Evolutionary conservation across 495 filamentous ascomycete genomes (phyloP).

Genomic region (Cercophora newfieldiana): DNA sequence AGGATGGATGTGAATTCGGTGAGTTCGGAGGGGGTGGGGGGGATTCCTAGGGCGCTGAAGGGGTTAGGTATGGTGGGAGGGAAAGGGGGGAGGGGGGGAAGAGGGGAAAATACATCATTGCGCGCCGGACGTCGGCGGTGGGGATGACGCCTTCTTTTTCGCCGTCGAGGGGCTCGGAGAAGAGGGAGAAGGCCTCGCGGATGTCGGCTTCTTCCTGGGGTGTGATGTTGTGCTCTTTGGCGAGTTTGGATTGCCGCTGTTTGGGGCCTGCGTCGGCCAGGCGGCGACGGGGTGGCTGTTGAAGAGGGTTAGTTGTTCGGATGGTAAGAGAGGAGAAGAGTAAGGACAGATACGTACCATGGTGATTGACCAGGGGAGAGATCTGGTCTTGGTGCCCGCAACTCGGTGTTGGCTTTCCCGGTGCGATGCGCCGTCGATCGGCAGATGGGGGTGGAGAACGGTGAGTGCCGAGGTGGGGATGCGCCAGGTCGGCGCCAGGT

Average conservation of each 20-base stretch:
- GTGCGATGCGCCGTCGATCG: constrained; percentile 12
- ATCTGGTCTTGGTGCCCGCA: not conserved
- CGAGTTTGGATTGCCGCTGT: constrained; percentile 71
- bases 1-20: constrained; percentile 71
- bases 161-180: constrained; percentile 65
- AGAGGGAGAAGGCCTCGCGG: constrained; percentile 82
- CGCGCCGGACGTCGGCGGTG: constrained; percentile 75
- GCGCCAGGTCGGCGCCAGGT: constrained; percentile 26
- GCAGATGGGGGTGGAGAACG: not conserved
- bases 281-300: constrained; percentile 47
- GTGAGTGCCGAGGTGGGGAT: constrained; percentile 6
- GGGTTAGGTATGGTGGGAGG: not conserved
- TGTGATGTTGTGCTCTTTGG: constrained; percentile 82
- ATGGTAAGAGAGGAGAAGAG: not conserved
- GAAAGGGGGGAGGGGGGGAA: not conserved
- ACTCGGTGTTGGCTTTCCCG: not conserved
- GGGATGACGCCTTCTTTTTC: constrained; percentile 74
- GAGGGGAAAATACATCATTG: constrained; percentile 65
- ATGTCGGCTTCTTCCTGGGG: constrained; percentile 86
- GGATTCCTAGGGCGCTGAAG: constrained; percentile 70
- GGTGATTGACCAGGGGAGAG: not conserved
- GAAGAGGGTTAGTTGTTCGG: not conserved
- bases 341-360: not conserved
- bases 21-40: constrained; percentile 65
- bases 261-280: constrained; percentile 29